Evolutionary conservation across 2,329 filamentous ascomycete species (phyloP).

Genomic region (Calonectria multiphialidica): DNA sequence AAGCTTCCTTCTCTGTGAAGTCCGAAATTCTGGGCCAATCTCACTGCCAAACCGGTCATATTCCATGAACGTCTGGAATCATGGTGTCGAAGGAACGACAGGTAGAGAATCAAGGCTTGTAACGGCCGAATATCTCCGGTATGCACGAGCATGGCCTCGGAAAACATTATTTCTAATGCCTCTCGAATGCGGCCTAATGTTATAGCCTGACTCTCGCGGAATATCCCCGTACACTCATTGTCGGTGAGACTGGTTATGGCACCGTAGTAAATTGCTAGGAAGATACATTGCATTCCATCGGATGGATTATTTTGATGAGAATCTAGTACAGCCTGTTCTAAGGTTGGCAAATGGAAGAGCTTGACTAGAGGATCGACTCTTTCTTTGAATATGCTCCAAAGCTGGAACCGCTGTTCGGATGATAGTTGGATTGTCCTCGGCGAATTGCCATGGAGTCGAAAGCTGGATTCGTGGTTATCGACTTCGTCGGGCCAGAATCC

Average conservation of each 20-base stretch:
- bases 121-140: slow-evolving; percentile 17
- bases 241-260: slow-evolving; percentile 15
- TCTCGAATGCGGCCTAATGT: neutral
- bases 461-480: neutral
- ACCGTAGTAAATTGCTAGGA: slow-evolving; percentile 13
- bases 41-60: slow-evolving; percentile 9
- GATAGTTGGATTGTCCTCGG: neutral
- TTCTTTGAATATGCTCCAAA: slow-evolving; percentile 18
- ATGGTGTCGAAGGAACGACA: slow-evolving; percentile 14
- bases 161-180: slow-evolving; percentile 12
- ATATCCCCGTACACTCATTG: slow-evolving; percentile 6
- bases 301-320: neutral
- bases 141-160: slow-evolving; percentile 8
- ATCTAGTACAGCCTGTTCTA: slow-evolving; percentile 11
- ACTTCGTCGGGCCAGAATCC: neutral
- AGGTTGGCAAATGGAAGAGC: slow-evolving; percentile 6
- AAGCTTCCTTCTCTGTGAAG: slow-evolving; percentile 23
- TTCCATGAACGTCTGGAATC: slow-evolving; percentile 19
- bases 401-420: slow-evolving; percentile 1
- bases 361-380: slow-evolving; percentile 18
- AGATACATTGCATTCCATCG: slow-evolving; percentile 13
- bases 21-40: slow-evolving; percentile 20
- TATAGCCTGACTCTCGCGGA: slow-evolving; percentile 3
- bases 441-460: neutral
- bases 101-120: slow-evolving; percentile 10